Percentiles rank a stretch among this genome's conserved stretches.
Evolutionary conservation across 768 basidiomycete genomes (phyloP).

Genomic region (Chiua virens): DNA sequence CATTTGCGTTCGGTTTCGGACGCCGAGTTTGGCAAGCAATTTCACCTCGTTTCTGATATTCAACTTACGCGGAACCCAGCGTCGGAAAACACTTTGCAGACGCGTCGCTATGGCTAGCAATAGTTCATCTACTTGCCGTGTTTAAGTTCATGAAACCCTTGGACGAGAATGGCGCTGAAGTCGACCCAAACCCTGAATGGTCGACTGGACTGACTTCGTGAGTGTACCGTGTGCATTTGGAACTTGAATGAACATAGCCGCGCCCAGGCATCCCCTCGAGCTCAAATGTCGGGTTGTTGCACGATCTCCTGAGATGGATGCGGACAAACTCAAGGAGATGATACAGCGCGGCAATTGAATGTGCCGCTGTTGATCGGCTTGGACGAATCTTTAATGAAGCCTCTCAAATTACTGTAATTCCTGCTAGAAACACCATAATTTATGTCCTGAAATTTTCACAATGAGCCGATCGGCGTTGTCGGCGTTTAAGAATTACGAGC

Average conservation of each 20-base stretch:
- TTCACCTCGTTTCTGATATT: background rate
- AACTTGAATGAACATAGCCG: constrained; percentile 1
- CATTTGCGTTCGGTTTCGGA: constrained; percentile 29
- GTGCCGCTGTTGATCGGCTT: background rate
- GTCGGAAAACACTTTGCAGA: constrained; percentile 32
- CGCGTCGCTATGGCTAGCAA: constrained; percentile 32
- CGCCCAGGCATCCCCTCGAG: constrained; percentile 26
- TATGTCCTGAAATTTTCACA: no score
- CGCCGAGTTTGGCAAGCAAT: constrained; percentile 27
- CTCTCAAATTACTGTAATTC: background rate
- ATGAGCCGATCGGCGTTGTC: no score
- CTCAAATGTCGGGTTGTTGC: constrained; percentile 29
- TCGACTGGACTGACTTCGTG: constrained; percentile 30
- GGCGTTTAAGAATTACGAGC: no score
- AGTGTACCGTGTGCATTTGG: constrained; percentile 3
- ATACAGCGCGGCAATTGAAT: constrained; percentile 13
- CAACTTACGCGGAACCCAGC: constrained; percentile 13
- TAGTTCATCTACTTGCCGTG: constrained; percentile 29
- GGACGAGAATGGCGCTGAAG: constrained; percentile 26
- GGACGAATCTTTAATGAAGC: background rate
- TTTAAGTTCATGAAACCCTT: constrained; percentile 31
- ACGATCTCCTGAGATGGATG: constrained; percentile 16
- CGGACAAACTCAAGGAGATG: constrained; percentile 15
- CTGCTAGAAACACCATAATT: no score
- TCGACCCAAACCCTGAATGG: constrained; percentile 26